These are phyloP conservation scores for Malus hybrid DNA, from an alignment of 331 rosid species.

Conservation along the genomic window DNA sequence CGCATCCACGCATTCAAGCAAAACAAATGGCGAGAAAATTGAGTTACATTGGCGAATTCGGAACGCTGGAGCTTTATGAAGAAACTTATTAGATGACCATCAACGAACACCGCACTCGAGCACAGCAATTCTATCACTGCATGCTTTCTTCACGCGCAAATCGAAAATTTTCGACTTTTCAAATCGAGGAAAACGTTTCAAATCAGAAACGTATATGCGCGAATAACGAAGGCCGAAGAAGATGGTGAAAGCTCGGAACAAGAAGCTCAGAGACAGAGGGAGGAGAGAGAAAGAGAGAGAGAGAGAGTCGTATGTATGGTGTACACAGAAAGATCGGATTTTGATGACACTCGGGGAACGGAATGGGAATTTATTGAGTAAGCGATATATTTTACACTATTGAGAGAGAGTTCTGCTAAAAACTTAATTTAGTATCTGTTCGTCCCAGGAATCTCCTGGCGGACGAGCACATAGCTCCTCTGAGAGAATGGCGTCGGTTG, in stretches of 20 bases:
- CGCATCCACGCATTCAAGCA: not conserved
- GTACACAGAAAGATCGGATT: constrained; percentile 8
- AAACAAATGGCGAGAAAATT: not conserved
- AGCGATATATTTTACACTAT: no score
- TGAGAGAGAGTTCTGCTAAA: no score
- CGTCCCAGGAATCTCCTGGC: no score
- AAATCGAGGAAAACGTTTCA: not conserved
- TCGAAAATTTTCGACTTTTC: not conserved
- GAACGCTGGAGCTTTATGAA: not conserved
- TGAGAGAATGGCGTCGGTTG: no score
- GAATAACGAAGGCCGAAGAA: not conserved
- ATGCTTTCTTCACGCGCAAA: not conserved
- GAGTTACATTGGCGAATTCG: constrained; percentile 10
- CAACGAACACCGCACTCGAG: constrained; percentile 24
- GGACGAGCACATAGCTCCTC: no score
- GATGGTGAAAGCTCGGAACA: not conserved
- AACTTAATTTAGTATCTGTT: no score
- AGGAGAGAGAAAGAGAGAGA: not conserved
- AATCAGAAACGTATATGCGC: not conserved
- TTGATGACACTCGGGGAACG: not conserved
- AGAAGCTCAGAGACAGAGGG: not conserved
- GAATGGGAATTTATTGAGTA: not conserved
- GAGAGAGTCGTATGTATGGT: not conserved
- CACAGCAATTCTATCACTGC: not conserved
- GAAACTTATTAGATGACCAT: constrained; percentile 37